Evolutionary conservation across 2,329 filamentous ascomycete genomes (phyloP), one percentile per base, ranked within the genome.

Genomic region (Catunica adiposa): DNA sequence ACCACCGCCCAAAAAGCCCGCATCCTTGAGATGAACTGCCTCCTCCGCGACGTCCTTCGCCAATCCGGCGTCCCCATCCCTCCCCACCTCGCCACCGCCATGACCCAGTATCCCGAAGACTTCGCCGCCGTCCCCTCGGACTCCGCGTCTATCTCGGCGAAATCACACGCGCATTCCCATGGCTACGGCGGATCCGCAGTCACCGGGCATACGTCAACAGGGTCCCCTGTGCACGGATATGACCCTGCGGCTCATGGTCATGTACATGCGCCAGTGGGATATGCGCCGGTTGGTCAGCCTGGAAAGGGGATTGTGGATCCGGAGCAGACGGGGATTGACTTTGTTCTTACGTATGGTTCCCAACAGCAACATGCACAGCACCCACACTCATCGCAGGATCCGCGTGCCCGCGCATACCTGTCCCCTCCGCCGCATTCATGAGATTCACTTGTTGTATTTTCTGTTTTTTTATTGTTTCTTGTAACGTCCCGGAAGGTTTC

Each of bases 271-370:
- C 40, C 22, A 22, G 20, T 44, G 9, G 40, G 15, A 7, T n/a
- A 22, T 44, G 3, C 40, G 37, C 15, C 11, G 15, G 40, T n/a
- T 17, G 14, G 40, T 44, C 42, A 31, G 37, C 17, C 40, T 2
- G 31, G 26, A 20, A 58, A 54, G 52, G 34, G 23, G 37, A 47
- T 47, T 25, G 66, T 85, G 62, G 84, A 89, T 66, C 84, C 86
- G 70, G 84, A 90, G 67, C 83, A 89, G 67, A 79, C 86, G 63
- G 86, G 86, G 66, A 89, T 92, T 71, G 86, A 92, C 69, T 90
- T 92, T 73, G 86, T 92, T 64, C 78, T 92, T 78, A 84, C 85
- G 86, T 92, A 89, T 78, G 86, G 79, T 66, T 65, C 66, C 68
- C 73, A 77, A 70, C 76, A 75, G 71, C 29, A 34, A 34, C 29